Base-by-base conservation (phyloP, 2,329 filamentous ascomycete species). In the Ophiocordyceps polyrhachis-furcata region DNA sequence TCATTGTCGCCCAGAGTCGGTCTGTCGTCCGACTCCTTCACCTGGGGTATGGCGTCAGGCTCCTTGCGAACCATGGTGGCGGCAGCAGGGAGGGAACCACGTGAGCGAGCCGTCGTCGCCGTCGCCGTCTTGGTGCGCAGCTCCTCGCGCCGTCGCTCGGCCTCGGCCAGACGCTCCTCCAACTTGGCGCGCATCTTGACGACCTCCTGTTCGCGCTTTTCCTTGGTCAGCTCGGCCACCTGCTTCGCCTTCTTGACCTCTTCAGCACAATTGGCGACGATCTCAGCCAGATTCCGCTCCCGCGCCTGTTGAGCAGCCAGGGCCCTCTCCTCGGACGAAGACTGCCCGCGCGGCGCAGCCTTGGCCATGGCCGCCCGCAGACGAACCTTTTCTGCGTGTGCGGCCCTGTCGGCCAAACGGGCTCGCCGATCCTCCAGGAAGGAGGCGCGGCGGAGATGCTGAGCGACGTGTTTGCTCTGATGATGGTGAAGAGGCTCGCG, bases 161-260 rank as follows among this genome's bases (percentile, higher is more conserved):
- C 84, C 55, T 88, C 83, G 29, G 82, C 81, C 53, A 85, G 72
- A 50, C 81, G 77, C 63, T 87, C 83, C 57, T 88, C 81, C 71
- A 88, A 86, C 58, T 87, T 81, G 43, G 74, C 62, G 49, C 77
- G 76, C 57, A 83, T 70, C 54, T 78, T 77, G 52, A 70, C 71
- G 46, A 83, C 73, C 50, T 88, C 81, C 46, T 79, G 78, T 56
- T 86, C 80, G 50, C 84, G 77, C 58, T 81, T 81, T 63, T 84
- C 81, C 61, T 85, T 87, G 67, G 83, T 86, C 47, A 74, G 79
- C 58, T 86, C 83, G 14, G 83, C 83, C n/a, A 88, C 71, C 43
- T 82, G 80, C 66, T 89, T 89, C 44, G 83, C 83, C 50, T 83
- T 73, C 56, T 82, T 79, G 15, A 91, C 84, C 58, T 91, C 84